Evolutionary conservation across 768 basidiomycete genomes (phyloP).

Genomic region (Boletus reticulatus): DNA sequence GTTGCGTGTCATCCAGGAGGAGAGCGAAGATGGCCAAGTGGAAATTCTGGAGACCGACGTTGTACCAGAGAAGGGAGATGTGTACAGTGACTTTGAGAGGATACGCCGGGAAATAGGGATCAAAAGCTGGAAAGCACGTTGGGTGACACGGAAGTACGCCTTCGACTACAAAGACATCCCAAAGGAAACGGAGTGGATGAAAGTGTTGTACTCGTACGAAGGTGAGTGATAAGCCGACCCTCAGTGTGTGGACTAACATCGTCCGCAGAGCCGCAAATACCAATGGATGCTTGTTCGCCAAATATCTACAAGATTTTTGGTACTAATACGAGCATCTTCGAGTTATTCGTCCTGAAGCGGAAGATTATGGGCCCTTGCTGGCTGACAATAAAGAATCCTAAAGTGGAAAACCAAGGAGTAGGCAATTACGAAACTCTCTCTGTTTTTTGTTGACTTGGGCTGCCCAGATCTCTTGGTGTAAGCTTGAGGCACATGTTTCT

Average conservation of each 20-base stretch:
- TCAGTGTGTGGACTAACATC: neutral
- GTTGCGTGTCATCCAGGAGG: constrained; percentile 45
- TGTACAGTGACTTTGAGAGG: constrained; percentile 81
- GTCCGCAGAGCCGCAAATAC: constrained; percentile 47
- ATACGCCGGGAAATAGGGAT: constrained; percentile 72
- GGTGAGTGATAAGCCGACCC: constrained; percentile 44
- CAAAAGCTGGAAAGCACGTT: constrained; percentile 75
- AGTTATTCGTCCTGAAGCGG: constrained; percentile 88
- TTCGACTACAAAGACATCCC: constrained; percentile 81
- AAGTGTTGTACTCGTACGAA: constrained; percentile 88
- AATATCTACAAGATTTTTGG: constrained; percentile 90
- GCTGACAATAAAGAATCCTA: constrained; percentile 79
- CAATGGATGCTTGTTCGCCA: constrained; percentile 68
- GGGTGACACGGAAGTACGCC: constrained; percentile 87
- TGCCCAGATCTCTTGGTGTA: constrained; percentile 91
- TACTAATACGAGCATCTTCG: constrained; percentile 89
- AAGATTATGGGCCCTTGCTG: constrained; percentile 99
- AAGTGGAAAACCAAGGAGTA: constrained; percentile 78
- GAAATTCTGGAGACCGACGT: constrained; percentile 68
- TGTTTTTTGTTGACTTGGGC: neutral
- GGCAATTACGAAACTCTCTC: constrained; percentile 22
- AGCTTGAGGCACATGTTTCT: constrained; percentile 79
- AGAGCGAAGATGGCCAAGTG: constrained; percentile 27
- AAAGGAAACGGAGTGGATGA: constrained; percentile 84
- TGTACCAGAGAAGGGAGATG: constrained; percentile 65